Conservation (phyloP, 306 rosid species). For the barrel medic (Medicago truncatula) region DNA sequence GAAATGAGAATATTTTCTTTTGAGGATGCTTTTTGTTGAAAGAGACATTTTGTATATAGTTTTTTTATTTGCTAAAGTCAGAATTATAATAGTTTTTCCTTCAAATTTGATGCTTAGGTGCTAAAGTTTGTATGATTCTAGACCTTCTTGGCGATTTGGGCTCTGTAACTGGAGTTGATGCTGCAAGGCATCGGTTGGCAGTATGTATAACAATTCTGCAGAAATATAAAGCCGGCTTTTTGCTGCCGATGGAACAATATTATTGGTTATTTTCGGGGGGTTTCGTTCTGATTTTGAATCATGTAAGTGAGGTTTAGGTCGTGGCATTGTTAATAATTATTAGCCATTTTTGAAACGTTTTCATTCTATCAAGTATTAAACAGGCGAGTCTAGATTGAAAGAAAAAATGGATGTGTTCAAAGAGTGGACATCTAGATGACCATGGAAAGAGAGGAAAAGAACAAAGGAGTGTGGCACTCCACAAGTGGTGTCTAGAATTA, state of each 20-base stretch:
- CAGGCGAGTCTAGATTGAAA: conserved; percentile 60
- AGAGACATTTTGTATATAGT: no score
- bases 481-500: conserved; percentile 53
- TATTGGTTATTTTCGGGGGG: conserved; percentile 52
- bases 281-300: conserved; percentile 45
- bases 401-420: conserved; percentile 59
- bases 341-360: no score
- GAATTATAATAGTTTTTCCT: background rate
- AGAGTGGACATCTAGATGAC: conserved; percentile 85
- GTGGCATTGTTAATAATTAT: no score
- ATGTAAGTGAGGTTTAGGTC: conserved; percentile 55
- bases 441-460: conserved; percentile 87
- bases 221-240: conserved; percentile 84
- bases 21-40: no score
- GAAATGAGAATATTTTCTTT: no score
- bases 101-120: conserved; percentile 62
- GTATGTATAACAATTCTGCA: conserved; percentile 89
- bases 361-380: conserved; percentile 65
- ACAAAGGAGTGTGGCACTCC: conserved; percentile 49
- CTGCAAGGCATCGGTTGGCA: conserved; percentile 85
- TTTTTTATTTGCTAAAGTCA: no score
- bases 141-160: conserved; percentile 84
- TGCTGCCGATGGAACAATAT: conserved; percentile 82
- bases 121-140: conserved; percentile 84
- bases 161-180: conserved; percentile 85